Conservation (phyloP, 768 basidiomycete genomes). For the Obba rivulosa region DNA sequence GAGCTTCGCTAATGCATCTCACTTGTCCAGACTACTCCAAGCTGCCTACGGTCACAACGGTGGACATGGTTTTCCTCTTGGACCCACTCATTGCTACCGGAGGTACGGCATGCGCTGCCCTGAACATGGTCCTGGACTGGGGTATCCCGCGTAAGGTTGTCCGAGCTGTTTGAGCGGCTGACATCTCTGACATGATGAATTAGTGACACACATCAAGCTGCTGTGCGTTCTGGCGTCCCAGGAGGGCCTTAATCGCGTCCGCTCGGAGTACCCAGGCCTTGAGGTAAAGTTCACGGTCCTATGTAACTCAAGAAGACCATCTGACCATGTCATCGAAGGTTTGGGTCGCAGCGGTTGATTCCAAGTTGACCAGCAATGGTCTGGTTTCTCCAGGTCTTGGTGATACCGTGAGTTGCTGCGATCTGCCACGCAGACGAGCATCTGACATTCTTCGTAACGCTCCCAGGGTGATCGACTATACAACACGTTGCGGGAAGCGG, state of each 20-base stretch:
- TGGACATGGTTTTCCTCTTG: constrained; percentile 82
- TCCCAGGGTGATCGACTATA: constrained; percentile 79
- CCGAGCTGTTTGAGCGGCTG: not conserved
- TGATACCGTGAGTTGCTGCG: constrained; percentile 60
- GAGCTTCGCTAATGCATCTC: not conserved
- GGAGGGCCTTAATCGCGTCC: constrained; percentile 65
- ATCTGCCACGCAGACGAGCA: not conserved
- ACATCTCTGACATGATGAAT: not conserved
- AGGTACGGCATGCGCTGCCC: constrained; percentile 83
- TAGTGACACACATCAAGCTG: constrained; percentile 72
- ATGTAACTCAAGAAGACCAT: not conserved
- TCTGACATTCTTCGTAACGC: not conserved
- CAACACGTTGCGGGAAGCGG: constrained; percentile 46
- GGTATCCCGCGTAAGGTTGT: constrained; percentile 56
- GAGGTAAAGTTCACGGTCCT: constrained; percentile 45
- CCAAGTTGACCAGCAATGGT: constrained; percentile 64
- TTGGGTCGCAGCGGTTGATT: constrained; percentile 82
- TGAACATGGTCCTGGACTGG: constrained; percentile 84
- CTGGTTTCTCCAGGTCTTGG: constrained; percentile 88
- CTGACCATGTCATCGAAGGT: constrained; percentile 45
- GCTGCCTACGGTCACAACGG: constrained; percentile 66
- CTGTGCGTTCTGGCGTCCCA: constrained; percentile 77
- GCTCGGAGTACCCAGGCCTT: constrained; percentile 64
- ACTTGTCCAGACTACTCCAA: constrained; percentile 75
- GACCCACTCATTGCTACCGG: constrained; percentile 95